Evolutionary conservation across 805 yeast genomes (phyloP).

Genomic region (Teunomyces kruisii): DNA sequence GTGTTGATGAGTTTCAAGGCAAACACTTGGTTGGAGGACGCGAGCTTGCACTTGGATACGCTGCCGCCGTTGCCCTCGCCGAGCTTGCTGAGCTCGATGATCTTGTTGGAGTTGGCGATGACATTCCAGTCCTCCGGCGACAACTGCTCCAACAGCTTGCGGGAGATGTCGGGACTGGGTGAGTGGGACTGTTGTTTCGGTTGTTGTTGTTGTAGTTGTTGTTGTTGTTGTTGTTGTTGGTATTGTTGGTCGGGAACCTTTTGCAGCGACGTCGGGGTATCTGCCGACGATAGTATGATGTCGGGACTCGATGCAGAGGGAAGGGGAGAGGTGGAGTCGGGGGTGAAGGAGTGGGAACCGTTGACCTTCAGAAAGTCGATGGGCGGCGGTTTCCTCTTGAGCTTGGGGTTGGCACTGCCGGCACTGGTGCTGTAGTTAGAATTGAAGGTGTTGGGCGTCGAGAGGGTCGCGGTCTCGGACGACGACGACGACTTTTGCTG

Average conservation of each 20-base stretch:
- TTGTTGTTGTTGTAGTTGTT: too few relatives aligned
- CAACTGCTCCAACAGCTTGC: constrained; percentile 45
- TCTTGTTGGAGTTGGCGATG: constrained; percentile 56
- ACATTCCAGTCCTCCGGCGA: constrained; percentile 76
- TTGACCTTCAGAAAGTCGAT: constrained; percentile 36
- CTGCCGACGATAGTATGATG: background rate
- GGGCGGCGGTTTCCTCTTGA: constrained; percentile 43
- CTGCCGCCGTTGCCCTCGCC: constrained; percentile 97
- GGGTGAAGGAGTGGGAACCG: constrained; percentile 8
- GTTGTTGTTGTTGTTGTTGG: too few relatives aligned
- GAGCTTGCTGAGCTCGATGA: constrained; percentile 64
- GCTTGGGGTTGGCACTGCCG: constrained; percentile 4
- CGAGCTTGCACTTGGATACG: constrained; percentile 73
- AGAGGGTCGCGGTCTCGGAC: constrained; percentile 5
- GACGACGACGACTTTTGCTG: constrained; percentile 2
- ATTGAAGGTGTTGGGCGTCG: constrained; percentile 5
- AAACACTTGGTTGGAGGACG: constrained; percentile 52
- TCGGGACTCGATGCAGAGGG: background rate
- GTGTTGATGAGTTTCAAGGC: constrained; percentile 78
- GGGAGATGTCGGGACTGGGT: background rate
- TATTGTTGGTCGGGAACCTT: background rate
- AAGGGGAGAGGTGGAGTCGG: background rate
- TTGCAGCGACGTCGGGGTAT: background rate
- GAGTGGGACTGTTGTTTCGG: too few relatives aligned
- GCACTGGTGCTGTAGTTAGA: background rate